Evolutionary conservation across 1,284 basidiomycete genomes (phyloP).

Genomic region (Fomitiporia mediterranea): DNA sequence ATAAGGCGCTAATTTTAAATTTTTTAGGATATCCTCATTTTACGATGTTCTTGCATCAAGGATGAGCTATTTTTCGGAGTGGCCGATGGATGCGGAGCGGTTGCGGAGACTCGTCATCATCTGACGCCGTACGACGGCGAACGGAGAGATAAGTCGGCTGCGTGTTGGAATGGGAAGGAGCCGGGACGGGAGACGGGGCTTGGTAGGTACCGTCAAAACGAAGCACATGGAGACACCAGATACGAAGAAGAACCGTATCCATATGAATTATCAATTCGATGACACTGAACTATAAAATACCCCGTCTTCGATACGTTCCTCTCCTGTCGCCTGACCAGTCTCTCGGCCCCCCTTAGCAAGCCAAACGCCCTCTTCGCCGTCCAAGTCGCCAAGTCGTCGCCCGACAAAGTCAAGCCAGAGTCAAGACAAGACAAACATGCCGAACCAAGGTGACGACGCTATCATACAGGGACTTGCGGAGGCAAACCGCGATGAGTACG

Average conservation of each 20-base stretch:
- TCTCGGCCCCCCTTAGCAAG: neutral
- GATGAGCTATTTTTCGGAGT: too few relatives aligned
- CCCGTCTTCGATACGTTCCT: neutral
- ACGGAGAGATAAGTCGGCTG: too few relatives aligned
- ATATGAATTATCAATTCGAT: neutral
- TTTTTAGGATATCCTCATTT: too few relatives aligned
- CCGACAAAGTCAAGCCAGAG: neutral
- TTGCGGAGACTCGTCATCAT: too few relatives aligned
- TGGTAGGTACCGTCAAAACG: too few relatives aligned
- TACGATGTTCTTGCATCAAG: too few relatives aligned
- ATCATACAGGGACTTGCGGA: slow-evolving; percentile 30
- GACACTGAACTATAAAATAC: neutral
- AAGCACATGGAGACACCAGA: slow-evolving; percentile 3
- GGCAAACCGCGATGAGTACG: slow-evolving; percentile 26
- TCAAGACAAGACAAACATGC: slow-evolving; percentile 25
- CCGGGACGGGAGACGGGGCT: neutral
- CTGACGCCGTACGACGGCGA: too few relatives aligned
- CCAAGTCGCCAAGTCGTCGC: slow-evolving; percentile 22
- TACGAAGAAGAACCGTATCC: neutral
- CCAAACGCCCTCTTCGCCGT: slow-evolving; percentile 31
- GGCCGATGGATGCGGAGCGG: too few relatives aligned
- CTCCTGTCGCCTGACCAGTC: neutral
- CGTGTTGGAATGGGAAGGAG: neutral
- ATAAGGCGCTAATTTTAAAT: too few relatives aligned
- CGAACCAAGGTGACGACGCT: slow-evolving; percentile 30